These are phyloP conservation scores for Diaporthe citrichinensis DNA, from an alignment of 2,329 filamentous ascomycete species.

Conservation along the genomic window DNA sequence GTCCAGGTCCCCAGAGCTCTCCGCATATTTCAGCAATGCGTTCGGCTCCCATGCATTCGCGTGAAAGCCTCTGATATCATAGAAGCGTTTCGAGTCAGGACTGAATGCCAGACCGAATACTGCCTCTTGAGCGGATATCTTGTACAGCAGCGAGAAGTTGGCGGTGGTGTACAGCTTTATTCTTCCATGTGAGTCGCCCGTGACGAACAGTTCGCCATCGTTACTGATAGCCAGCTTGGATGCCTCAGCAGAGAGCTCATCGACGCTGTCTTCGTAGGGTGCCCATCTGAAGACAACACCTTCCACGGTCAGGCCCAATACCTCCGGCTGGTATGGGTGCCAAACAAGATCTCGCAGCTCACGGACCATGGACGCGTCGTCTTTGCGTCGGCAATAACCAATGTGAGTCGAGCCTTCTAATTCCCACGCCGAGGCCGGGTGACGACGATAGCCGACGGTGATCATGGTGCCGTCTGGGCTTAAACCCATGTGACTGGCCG, in stretches of 20 bases:
- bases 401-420: background rate
- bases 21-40: background rate
- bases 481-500: slow-evolving; percentile 1
- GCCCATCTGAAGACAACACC: slow-evolving; percentile 11
- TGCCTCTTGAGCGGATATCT: background rate
- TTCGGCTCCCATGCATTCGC: background rate
- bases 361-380: background rate
- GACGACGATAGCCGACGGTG: background rate
- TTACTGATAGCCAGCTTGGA: background rate
- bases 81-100: slow-evolving; percentile 3
- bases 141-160: background rate
- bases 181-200: background rate
- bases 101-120: background rate
- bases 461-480: slow-evolving; percentile 8
- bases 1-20: background rate
- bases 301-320: background rate
- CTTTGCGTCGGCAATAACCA: background rate
- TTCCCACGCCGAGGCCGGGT: slow-evolving; percentile 4
- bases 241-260: background rate
- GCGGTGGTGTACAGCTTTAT: background rate
- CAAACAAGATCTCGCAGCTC: slow-evolving; percentile 5
- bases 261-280: background rate
- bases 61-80: slow-evolving; percentile 5
- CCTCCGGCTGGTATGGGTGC: slow-evolving; percentile 6
- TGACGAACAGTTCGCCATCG: slow-evolving; percentile 8